Percentiles rank a stretch among this genome's conserved stretches.
phyloP scores from a whole-genome alignment of 1,284 basidiomycete genomes.

The Malassezia psittaci region DNA sequence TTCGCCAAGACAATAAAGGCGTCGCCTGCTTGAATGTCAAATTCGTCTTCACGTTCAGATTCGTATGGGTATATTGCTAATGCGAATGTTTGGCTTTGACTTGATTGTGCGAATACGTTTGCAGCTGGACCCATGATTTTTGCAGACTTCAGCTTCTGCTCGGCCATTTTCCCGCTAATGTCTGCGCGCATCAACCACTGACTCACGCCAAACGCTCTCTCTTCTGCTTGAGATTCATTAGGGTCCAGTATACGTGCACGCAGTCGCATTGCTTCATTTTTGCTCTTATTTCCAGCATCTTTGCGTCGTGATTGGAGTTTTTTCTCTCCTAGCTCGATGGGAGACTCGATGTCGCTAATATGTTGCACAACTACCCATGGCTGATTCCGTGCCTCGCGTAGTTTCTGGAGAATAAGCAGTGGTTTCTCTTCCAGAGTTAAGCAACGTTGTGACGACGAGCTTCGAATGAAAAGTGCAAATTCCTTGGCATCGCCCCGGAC shows the following conservation, averaged over 20 bases:
- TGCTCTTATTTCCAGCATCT: background rate
- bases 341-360: constrained; percentile 89
- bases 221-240: background rate
- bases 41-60: constrained; percentile 93
- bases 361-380: constrained; percentile 98
- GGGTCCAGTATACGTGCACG: constrained; percentile 3
- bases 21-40: constrained; percentile 73
- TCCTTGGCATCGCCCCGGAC: constrained; percentile 98
- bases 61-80: constrained; percentile 89
- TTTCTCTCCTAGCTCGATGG: constrained; percentile 52
- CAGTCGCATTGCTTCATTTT: constrained; percentile 9
- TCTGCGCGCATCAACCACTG: background rate
- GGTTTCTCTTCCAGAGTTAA: constrained; percentile 97
- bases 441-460: constrained; percentile 81
- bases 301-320: constrained; percentile 18
- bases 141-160: constrained; percentile 1
- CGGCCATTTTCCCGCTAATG: background rate
- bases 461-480: constrained; percentile 98
- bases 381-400: constrained; percentile 93
- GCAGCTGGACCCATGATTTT: constrained; percentile 28
- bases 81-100: constrained; percentile 55
- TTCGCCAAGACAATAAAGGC: constrained; percentile 81
- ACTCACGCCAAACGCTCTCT: background rate
- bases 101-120: constrained; percentile 20
- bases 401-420: constrained; percentile 84